Evolutionary conservation across 2,329 filamentous ascomycete genomes (phyloP), one percentile per base, ranked within the genome.

Genomic region (Onygena corvina): DNA sequence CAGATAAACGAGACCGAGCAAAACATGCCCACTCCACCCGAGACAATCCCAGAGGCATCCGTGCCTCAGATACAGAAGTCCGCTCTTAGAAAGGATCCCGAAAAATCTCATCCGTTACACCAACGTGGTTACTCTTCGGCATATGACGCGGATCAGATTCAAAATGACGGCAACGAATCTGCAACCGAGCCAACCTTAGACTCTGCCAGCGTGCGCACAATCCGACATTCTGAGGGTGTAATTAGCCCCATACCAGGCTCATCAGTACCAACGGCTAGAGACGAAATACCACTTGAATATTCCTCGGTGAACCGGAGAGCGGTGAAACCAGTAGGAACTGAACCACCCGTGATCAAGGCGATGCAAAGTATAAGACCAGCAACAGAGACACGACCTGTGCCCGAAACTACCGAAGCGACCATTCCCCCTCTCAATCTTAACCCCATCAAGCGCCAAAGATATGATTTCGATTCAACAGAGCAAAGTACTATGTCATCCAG

Each of bases 1-100:
- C 58, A 59, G 50, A 55, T 54, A 4, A 54, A 49, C 16, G 54
- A 55, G 21, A 50, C 50, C 2, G 29, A 49, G 3, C 42, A 20
- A 4, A 36, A 46, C 6, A 5, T 46, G 21, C 18, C 25, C 27
- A 46, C 27, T 3, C 30, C 12, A 7, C 6, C 42, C 9, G 20
- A n/a, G 18, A 21, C 42, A 20, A 46, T 16, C 6, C 36, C 36
- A 12, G 36, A 25, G n/a, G 36, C 36, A 7, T 42, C 36, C 16
- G 21, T 42, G 8, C 36, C 36, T 3, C 36, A 42, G 4, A 42
- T 42, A 8, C 27, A 23, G 36, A 42, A 23, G 21, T 42, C 36
- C 12, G 21, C 20, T 20, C n/a, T 12, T n/a, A 42, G 36, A 5
- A 23, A 42, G 21, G 36, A 42, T 11, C 14, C 27, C 27, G 20